Percentiles rank a stretch among this genome's conserved stretches.
Evolutionary conservation across 2,329 filamentous ascomycete species (phyloP).

Genomic region (Cryphonectria japonica): DNA sequence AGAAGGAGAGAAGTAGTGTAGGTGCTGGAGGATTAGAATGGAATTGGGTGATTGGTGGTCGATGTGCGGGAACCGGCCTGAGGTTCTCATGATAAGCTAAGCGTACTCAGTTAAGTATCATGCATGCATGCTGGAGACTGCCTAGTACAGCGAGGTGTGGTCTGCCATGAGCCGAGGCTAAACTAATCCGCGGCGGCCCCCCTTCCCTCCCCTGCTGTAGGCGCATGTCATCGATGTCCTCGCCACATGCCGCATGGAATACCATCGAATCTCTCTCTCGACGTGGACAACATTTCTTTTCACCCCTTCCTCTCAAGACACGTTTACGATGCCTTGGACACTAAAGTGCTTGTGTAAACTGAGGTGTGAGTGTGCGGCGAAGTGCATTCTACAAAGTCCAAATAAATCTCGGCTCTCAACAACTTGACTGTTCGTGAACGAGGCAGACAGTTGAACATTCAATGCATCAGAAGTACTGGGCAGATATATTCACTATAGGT

Average conservation of each 20-base stretch:
- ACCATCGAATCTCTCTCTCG: conserved; percentile 2
- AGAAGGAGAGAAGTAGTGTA: background rate
- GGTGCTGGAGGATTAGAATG: background rate
- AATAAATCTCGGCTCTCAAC: background rate
- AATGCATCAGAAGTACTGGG: background rate
- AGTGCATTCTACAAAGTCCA: background rate
- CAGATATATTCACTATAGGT: too few relatives aligned
- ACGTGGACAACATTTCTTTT: background rate
- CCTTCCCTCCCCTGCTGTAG: background rate
- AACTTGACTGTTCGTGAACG: background rate
- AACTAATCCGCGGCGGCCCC: background rate
- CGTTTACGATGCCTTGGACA: background rate
- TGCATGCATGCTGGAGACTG: background rate
- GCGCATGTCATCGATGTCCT: background rate
- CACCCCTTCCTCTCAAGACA: background rate
- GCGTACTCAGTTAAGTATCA: background rate
- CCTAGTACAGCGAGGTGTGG: background rate
- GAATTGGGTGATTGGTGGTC: background rate
- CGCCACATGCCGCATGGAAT: conserved; percentile 9
- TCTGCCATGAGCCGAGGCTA: conserved; percentile 2
- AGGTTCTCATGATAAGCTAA: conserved; percentile 3
- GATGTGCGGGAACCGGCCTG: background rate
- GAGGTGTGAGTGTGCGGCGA: background rate
- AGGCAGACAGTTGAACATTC: background rate
- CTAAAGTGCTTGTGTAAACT: background rate